phyloP scores from a whole-genome alignment of 352 stramenopile species.

The Globisporangium camurandrum region DNA sequence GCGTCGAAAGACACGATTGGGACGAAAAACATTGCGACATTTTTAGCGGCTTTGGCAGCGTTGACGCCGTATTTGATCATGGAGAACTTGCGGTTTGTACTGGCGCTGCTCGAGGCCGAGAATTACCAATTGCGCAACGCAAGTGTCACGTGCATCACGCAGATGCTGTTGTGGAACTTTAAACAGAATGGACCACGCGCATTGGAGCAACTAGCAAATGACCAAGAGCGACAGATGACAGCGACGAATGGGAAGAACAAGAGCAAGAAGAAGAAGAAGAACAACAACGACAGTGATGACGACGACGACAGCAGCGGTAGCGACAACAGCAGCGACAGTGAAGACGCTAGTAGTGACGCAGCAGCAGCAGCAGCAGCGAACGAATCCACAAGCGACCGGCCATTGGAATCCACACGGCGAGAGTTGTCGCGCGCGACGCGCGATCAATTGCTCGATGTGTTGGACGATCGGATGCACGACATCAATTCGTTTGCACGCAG shows the following conservation, averaged over 20 bases:
- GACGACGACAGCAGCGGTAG: constrained; percentile 12
- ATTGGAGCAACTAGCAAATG: constrained; percentile 5
- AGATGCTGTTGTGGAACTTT: constrained; percentile 76
- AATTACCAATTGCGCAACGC: constrained; percentile 72
- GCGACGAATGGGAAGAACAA: constrained; percentile 5
- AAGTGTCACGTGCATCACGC: constrained; percentile 61
- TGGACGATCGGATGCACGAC: constrained; percentile 88
- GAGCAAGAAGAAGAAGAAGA: constrained; percentile 1
- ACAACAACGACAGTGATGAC: constrained; percentile 15
- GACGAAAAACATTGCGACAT: constrained; percentile 71
- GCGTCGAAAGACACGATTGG: constrained; percentile 60
- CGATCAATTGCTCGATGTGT: constrained; percentile 79
- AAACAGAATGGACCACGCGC: constrained; percentile 29
- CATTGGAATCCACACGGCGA: constrained; percentile 9
- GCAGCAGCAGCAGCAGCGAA: constrained; percentile 1
- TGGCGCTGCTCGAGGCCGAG: constrained; percentile 68
- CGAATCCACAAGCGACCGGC: not conserved
- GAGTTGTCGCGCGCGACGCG: constrained; percentile 56
- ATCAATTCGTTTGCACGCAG: constrained; percentile 90
- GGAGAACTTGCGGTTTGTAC: constrained; percentile 68
- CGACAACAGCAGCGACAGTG: constrained; percentile 11
- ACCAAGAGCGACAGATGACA: not conserved
- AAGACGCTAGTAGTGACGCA: constrained; percentile 12
- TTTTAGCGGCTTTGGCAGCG: constrained; percentile 55
- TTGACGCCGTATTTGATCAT: constrained; percentile 61